A percentile compares a stretch with the other conserved stretches of the same genome.
These are phyloP conservation scores for Inonotus obliquus DNA, from an alignment of 1,284 basidiomycete species.

Conservation along the genomic window DNA sequence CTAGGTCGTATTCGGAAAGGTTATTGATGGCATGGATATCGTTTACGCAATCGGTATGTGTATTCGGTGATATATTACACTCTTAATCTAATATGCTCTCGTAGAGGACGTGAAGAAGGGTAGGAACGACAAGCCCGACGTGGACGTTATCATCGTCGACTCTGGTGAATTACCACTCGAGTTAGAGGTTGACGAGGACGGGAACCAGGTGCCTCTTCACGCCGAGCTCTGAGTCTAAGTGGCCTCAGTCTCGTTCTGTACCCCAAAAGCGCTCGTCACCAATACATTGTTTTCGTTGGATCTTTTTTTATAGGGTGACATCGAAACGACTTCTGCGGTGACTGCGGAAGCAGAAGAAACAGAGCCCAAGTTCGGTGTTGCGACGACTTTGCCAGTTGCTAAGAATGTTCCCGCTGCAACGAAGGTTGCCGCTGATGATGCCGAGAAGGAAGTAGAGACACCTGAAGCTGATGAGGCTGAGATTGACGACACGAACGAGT, in stretches of 20 bases:
- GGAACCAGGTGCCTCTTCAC: constrained; percentile 86
- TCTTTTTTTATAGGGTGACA: constrained; percentile 18
- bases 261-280: constrained; percentile 36
- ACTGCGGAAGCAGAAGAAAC: not conserved
- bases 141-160: constrained; percentile 73
- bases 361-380: constrained; percentile 10
- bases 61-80: not conserved
- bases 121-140: constrained; percentile 60
- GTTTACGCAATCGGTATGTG: constrained; percentile 64
- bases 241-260: constrained; percentile 40
- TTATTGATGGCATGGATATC: constrained; percentile 88
- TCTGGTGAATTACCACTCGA: constrained; percentile 79
- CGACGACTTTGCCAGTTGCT: constrained; percentile 19
- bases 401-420: constrained; percentile 18
- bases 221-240: constrained; percentile 71
- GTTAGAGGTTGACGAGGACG: constrained; percentile 52
- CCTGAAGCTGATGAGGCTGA: constrained; percentile 16
- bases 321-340: not conserved
- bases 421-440: constrained; percentile 11
- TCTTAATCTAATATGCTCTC: constrained; percentile 20
- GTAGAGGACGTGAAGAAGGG: constrained; percentile 71
- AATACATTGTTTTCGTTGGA: constrained; percentile 36
- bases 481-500: constrained; percentile 24
- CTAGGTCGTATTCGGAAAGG: constrained; percentile 88
- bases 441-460: constrained; percentile 19